phyloP scores from a whole-genome alignment of 805 yeast genomes.

The Wickerhamiella siamensis region DNA sequence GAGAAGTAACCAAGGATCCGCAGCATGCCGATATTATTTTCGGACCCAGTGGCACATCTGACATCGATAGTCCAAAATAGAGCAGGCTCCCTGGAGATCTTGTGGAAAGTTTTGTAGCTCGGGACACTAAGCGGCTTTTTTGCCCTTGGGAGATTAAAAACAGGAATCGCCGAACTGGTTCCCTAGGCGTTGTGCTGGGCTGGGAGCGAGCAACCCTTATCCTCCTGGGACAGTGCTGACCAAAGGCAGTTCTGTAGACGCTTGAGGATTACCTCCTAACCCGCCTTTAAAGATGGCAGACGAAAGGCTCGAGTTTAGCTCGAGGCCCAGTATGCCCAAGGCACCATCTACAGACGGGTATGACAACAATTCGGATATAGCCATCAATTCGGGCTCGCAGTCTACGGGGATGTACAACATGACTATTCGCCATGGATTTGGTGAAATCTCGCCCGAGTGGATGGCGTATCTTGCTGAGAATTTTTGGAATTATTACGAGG shows the following conservation, averaged over 20 bases:
- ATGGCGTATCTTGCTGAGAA: constrained; percentile 28
- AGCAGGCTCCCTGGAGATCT: no score
- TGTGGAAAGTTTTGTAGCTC: no score
- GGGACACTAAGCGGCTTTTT: no score
- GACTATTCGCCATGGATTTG: constrained; percentile 43
- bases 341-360: constrained; percentile 1
- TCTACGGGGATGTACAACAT: constrained; percentile 20
- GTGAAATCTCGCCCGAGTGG: constrained; percentile 16
- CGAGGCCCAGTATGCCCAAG: background rate
- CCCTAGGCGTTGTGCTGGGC: no score
- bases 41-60: constrained; percentile 4
- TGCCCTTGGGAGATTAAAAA: no score
- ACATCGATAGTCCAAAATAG: no score
- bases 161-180: no score
- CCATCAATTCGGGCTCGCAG: background rate
- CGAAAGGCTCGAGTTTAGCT: constrained; percentile 2
- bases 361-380: background rate
- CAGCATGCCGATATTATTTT: constrained; percentile 29
- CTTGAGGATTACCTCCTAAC: no score
- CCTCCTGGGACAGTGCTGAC: no score
- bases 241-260: no score
- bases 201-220: no score
- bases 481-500: constrained; percentile 75
- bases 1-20: constrained; percentile 29
- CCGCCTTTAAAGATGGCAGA: constrained; percentile 1